Evolutionary conservation across 495 filamentous ascomycete species (phyloP).

Genomic region (Stereocaulon alpinum): DNA sequence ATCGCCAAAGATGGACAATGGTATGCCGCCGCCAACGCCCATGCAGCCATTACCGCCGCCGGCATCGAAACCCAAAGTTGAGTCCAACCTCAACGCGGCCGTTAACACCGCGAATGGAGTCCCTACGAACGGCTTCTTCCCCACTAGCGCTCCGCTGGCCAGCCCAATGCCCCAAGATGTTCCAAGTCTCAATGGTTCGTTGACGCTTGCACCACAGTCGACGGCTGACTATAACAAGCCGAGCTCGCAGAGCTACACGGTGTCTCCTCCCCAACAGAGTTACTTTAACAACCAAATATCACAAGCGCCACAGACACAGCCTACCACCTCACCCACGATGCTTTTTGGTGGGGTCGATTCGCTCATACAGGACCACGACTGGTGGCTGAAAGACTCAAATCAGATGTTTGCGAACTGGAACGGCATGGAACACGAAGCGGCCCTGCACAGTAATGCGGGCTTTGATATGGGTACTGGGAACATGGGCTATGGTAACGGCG

Average conservation of each 20-base stretch:
- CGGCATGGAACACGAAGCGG: constrained; percentile 17
- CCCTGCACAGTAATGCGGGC: constrained; percentile 5
- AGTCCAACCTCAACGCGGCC: background rate
- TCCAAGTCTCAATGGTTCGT: background rate
- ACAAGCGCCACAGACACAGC: background rate
- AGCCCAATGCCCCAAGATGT: constrained; percentile 9
- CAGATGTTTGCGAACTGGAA: constrained; percentile 42
- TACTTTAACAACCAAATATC: constrained; percentile 1
- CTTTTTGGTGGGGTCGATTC: constrained; percentile 38
- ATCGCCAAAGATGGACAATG: constrained; percentile 3
- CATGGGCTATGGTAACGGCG: background rate
- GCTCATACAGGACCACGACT: constrained; percentile 46
- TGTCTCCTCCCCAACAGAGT: constrained; percentile 10
- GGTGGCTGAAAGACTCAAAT: constrained; percentile 46
- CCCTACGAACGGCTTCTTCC: background rate
- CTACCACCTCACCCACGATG: constrained; percentile 17
- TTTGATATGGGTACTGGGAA: constrained; percentile 9
- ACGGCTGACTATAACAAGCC: background rate
- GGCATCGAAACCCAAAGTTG: background rate
- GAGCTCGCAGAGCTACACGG: background rate
- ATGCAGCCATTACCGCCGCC: constrained; percentile 3
- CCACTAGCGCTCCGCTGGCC: constrained; percentile 3
- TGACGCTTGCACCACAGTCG: constrained; percentile 1
- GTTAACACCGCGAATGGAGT: background rate
- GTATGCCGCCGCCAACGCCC: background rate